Evolutionary conservation across 257 asterid species (phyloP), one percentile per base, ranked within the genome.

Genomic region (Fraxinus americana): DNA sequence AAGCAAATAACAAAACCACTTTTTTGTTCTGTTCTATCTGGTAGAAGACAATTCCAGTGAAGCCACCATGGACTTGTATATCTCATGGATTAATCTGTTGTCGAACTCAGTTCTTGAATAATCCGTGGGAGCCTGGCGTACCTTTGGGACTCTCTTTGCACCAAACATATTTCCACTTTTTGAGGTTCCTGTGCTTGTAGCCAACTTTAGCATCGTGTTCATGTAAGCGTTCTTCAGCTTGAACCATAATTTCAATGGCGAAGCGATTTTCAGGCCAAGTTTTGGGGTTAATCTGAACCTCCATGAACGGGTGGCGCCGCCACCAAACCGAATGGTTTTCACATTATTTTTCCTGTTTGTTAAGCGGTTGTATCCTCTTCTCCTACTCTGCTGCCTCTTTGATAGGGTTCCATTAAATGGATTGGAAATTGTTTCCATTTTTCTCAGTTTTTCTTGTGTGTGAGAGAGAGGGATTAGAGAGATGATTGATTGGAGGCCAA

Each of bases 81-180:
- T 92, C 92, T 92, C 97, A 78, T 87, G 84, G 25, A 89, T 38
- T 78, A 92, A 82, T 72, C 97, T 83, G 52, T 88, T 88, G 19
- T 92, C 93, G 52, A 92, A 91, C 39, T 90, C 92, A 6, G 77
- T 80, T 78, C 27, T 50, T 54, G 91, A 77, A 39, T 81, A 84
- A 19, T 59, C 72, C 76, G 63, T 48, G 30, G 81, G 70, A n/a
- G 7, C 72, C 0, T 73, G 80, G 9, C 89, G 81, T 4, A 79
- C 85, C 52, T 81, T 83, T 7, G 90, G 89, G 29, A 84, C 67
- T 67, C 92, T 80, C 69, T 82, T 84, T 0, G 32, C 41, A 6
- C 86, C 86, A 4, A 89, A 87, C 38, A 57, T 52, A 32, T 75
- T 79, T 59, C 21, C 75, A n/a, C 27, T 5, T 7, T 54, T n/a